A percentile compares a stretch with the other conserved stretches of the same genome.
These are phyloP conservation scores for Mortierella claussenii DNA, from an alignment of 192 early-diverging fungal genomes.

Conservation along the genomic window DNA sequence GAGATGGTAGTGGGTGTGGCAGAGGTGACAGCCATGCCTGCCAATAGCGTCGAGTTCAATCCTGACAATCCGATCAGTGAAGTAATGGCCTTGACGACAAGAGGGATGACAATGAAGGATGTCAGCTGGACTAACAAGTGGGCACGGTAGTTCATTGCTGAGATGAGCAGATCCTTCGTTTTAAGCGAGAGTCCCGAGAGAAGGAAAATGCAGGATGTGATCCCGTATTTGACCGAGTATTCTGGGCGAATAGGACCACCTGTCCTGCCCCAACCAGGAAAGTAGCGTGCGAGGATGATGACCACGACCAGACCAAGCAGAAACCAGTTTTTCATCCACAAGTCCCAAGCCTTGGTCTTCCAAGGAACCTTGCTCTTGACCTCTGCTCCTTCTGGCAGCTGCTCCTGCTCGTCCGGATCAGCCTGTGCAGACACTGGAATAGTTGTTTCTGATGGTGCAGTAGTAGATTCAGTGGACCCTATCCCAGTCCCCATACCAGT, in stretches of 20 bases:
- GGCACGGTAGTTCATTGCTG: slow-evolving; percentile 63
- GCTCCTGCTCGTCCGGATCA: background rate
- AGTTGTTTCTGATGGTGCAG: background rate
- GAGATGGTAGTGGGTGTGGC: slow-evolving; percentile 78
- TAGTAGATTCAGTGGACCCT: background rate
- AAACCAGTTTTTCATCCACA: slow-evolving; percentile 71
- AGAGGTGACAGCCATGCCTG: slow-evolving; percentile 72
- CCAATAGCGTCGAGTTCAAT: slow-evolving; percentile 65
- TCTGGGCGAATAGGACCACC: slow-evolving; percentile 63
- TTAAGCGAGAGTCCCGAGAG: slow-evolving; percentile 72
- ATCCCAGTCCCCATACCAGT: background rate
- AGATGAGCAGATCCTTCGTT: slow-evolving; percentile 61
- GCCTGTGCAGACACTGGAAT: background rate
- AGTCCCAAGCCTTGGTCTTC: slow-evolving; percentile 52
- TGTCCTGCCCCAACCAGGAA: slow-evolving; percentile 67
- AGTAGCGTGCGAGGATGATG: slow-evolving; percentile 71
- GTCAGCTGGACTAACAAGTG: slow-evolving; percentile 73
- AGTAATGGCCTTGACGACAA: slow-evolving; percentile 67
- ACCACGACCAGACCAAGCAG: slow-evolving; percentile 68
- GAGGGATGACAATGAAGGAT: slow-evolving; percentile 67
- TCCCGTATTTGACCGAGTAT: slow-evolving; percentile 75
- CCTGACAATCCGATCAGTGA: slow-evolving; percentile 58
- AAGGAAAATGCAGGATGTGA: slow-evolving; percentile 71
- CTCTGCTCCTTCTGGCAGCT: background rate
- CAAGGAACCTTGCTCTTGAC: slow-evolving; percentile 8